Base-by-base conservation (phyloP, 169 alveolate genomes). In the Amoebophrya sp. region DNA sequence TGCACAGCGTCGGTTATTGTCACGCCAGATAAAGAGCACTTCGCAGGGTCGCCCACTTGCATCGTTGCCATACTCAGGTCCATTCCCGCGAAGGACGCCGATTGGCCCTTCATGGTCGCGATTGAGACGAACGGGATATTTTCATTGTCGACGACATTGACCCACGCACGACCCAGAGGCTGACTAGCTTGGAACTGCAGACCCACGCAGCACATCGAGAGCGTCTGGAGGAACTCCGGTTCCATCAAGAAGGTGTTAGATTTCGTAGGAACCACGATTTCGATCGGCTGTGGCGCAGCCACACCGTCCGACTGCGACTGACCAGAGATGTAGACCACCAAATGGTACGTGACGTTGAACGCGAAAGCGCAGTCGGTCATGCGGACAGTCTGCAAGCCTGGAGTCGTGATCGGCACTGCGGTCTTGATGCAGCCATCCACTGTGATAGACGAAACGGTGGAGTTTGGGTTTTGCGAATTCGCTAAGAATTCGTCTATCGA, bases 341-440 rank as follows among this genome's bases (percentile, higher is more conserved):
- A 26, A 26, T 65, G 83, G 83, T 65, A 65, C 36, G 83, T 65
- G 36, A 65, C 83, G 83, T 65, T 65, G 26, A 65, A 65, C 38
- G 33, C 1, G 83, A 65, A 65, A 6, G 83, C 83, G 26, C 83
- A 65, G 26, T 65, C 83, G 36, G 83, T 65, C 83, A 65, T 65
- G 3, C n/a, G 2, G 39, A 36, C 83, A 10, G 33, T 26, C 33
- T 26, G 3, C 83, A 26, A 0, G 2, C 83, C 83, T 0, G 83
- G 83, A 10, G 83, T 65, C 83, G 83, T 65, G 26, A 65, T 36
- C 83, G 83, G 83, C 33, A 65, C 83, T 26, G 83, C 83, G 33
- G 83, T 65, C 83, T 65, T 65, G 83, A 65, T 65, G 83, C 83
- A 65, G 83, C 83, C 83, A 26, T 65, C 83, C 83, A 65, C 83